Conservation (phyloP, 2,329 filamentous ascomycete genomes). For the Calonectria fujianensis region DNA sequence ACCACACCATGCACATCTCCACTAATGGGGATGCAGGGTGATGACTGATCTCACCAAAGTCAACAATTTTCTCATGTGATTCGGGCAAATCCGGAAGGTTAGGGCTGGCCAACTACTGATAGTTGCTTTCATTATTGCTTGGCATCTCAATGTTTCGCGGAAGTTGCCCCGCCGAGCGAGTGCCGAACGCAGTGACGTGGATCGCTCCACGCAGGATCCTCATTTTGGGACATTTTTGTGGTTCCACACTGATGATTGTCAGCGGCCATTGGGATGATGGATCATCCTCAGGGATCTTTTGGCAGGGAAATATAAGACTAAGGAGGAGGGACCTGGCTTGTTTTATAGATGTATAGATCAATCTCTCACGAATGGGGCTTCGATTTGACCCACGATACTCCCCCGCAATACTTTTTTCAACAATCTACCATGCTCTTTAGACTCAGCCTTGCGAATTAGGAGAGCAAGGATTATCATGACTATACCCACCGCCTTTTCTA, state of each 20-base stretch:
- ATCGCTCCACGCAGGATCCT: neutral
- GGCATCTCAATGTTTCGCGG: neutral
- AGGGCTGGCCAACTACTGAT: neutral
- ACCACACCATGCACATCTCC: neutral
- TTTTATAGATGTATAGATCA: neutral
- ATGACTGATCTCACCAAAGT: neutral
- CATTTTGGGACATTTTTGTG: neutral
- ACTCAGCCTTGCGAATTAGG: neutral
- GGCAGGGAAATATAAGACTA: neutral
- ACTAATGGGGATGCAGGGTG: neutral
- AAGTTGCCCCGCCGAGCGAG: neutral
- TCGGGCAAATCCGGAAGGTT: neutral
- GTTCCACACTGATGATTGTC: neutral
- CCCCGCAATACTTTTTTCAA: neutral
- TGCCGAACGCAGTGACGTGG: slow-evolving; percentile 6
- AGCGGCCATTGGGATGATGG: neutral
- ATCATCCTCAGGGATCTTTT: neutral
- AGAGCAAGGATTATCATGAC: neutral
- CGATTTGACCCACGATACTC: neutral
- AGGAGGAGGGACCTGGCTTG: neutral
- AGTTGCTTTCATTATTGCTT: neutral
- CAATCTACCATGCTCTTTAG: too few species aligned
- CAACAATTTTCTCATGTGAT: neutral
- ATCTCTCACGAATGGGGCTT: neutral
- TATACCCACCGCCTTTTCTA: neutral